Percentiles rank a stretch among this genome's conserved stretches.
These are phyloP conservation scores for Paecilomyces dactylethromorphus DNA, from an alignment of 2,329 filamentous ascomycete genomes.

Conservation along the genomic window DNA sequence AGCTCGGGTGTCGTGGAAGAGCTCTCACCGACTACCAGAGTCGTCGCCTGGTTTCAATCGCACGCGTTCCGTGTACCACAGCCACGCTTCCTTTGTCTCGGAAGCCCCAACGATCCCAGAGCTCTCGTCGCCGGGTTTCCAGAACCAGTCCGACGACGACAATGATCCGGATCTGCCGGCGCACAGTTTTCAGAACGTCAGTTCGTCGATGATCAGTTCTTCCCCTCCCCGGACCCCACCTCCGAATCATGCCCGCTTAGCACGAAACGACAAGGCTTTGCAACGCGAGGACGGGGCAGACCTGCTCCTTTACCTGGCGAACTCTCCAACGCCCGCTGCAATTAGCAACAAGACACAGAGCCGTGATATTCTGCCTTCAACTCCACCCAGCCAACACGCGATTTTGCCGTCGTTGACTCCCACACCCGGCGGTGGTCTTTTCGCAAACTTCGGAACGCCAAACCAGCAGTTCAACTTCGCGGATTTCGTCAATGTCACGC, in stretches of 20 bases:
- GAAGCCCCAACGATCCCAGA: constrained; percentile 55
- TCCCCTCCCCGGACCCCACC: constrained; percentile 82
- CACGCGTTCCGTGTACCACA: constrained; percentile 68
- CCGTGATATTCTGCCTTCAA: constrained; percentile 58
- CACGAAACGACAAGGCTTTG: constrained; percentile 44
- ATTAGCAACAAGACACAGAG: constrained; percentile 40
- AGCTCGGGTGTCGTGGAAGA: constrained; percentile 66
- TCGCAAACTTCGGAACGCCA: constrained; percentile 71
- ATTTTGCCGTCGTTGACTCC: constrained; percentile 45
- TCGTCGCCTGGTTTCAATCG: constrained; percentile 80
- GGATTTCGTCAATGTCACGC: constrained; percentile 96
- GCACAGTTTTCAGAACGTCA: constrained; percentile 28
- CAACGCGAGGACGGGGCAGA: constrained; percentile 75
- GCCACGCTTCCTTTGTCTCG: constrained; percentile 72
- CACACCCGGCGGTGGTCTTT: constrained; percentile 62
- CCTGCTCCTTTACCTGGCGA: constrained; percentile 75
- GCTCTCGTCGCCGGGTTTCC: constrained; percentile 45
- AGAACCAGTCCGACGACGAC: constrained; percentile 56
- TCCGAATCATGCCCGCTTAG: constrained; percentile 48
- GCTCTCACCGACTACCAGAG: constrained; percentile 67
- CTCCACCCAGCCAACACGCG: constrained; percentile 62
- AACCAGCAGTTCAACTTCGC: constrained; percentile 86
- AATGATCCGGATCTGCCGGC: constrained; percentile 75
- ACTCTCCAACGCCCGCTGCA: constrained; percentile 80
- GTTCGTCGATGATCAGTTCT: constrained; percentile 56